Evolutionary conservation across 768 basidiomycete species (phyloP).

Genomic region (Leucogyrophana mollusca): DNA sequence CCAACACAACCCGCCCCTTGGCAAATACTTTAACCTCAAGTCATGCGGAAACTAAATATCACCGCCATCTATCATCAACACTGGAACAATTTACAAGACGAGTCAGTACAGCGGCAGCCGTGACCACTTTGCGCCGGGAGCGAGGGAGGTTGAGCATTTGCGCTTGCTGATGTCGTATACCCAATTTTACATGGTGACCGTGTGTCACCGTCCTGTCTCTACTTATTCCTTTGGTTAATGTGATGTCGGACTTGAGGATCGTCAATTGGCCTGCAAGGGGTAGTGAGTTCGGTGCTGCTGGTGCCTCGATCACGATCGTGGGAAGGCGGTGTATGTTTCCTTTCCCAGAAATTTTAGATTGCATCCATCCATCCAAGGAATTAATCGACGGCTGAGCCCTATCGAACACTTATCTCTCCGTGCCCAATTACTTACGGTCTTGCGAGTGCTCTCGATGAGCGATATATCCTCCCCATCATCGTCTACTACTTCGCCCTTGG

Average conservation of each 20-base stretch:
- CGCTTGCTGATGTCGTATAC: not conserved
- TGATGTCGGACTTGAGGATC: not conserved
- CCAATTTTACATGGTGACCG: not conserved
- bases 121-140: not conserved
- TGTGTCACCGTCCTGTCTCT: not conserved
- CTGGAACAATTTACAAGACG: too few relatives aligned
- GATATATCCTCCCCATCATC: constrained; percentile 19
- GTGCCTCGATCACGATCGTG: constrained; percentile 22
- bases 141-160: not conserved
- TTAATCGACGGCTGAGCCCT: too few relatives aligned
- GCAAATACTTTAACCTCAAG: constrained; percentile 67
- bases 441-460: constrained; percentile 12
- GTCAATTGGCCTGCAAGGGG: too few relatives aligned
- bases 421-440: not conserved
- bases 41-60: constrained; percentile 22
- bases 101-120: not conserved
- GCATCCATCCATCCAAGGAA: too few relatives aligned
- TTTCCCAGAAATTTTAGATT: constrained; percentile 10
- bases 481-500: constrained; percentile 34
- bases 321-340: constrained; percentile 16
- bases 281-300: constrained; percentile 20
- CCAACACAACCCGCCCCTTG: constrained; percentile 40
- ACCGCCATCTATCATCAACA: not conserved
- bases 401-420: constrained; percentile 1
- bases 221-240: constrained; percentile 3